Evolutionary conservation across 495 filamentous ascomycete species (phyloP), one percentile per base, ranked within the genome.

Genomic region (Astrocystis sublimbata): DNA sequence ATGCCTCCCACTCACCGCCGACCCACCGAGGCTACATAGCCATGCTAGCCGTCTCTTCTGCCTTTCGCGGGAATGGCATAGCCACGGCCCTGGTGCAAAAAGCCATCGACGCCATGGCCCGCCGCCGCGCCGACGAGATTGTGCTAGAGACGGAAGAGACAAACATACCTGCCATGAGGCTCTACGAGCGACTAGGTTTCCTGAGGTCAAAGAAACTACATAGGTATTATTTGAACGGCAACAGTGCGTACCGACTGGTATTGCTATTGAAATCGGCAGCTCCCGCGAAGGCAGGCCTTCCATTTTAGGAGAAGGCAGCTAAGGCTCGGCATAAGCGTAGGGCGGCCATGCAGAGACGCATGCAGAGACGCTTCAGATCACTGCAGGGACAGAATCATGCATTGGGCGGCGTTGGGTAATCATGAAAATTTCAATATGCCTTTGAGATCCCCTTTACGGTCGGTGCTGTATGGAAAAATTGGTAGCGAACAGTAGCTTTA

Each of bases 91-190:
- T 99, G 21, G 96, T 98, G 13, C 81, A 88, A 60, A 90, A 88
- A 85, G 92, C 92, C 7, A 94, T 99, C 63, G 92, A 97, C 71
- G 89, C 89, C 35, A 98, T 99, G 96, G 85, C 85, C 24, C 82
- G 83, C 61, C 78, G 87, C 52, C 80, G 91, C 70, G 96, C 96
- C 46, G 93, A 98, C 70, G 96, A 99, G 80, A 87, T 98, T 36
- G 93, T 92, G 8, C 86, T 99, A 41, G 96, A 99, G 80, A 99
- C 96, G 2, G 96, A 99, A 78, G 92, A 93, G 71, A 92, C 89
- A 17, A 99, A 99, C 73, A 86, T 87, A 3, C 90, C 92, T 5
- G 92, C 92, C 6, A 93, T 97, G 79, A 89, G 91, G 58, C 79
- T 99, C 1, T 99, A 99, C 76, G 96, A 98, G 71, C 80, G 92